Evolutionary conservation across 179 eudicot species (phyloP), one percentile per base, ranked within the genome.

Genomic region (Sideroxylon spinosum): DNA sequence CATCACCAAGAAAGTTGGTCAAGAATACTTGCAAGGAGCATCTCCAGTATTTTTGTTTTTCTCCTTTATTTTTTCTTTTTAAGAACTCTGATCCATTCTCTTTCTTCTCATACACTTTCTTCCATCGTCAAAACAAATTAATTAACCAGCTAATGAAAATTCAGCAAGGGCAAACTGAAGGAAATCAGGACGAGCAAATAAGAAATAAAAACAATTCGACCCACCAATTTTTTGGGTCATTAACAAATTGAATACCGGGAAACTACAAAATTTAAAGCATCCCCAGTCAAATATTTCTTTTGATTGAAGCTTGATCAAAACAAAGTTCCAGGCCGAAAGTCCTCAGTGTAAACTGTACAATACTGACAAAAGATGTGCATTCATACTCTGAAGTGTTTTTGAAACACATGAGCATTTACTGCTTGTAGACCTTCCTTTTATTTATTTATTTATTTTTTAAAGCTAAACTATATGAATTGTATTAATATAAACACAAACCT

Each of bases 271-370:
- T 71, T 17, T 68, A 68, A 37, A 12, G 44, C 48, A 77, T 68
- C 55, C 11, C 22, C 53, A 76, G 32, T 67, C 23, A 65, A 66
- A 25, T 50, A 14, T 11, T 75, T 67, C 28, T 53, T n/a, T 19
- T 25, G 19, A 76, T 29, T 76, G 57, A 68, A 77, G 22, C n/a
- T 50, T 67, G 12, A 25, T 52, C 17, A 53, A 32, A 55, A 66
- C 57, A 62, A 9, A 17, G 26, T 64, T 56, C 66, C 53, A 63
- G n/a, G 26, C 16, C 13, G 52, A 56, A 68, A 49, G 6, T 25
- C 28, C 14, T 20, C 25, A 0, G 22, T 17, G n/a, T 19, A 16
- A 73, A 73, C 9, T 16, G 23, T 26, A 73, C 9, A 25, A 55
- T 56, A 25, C 17, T 20, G 8, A 67, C 37, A n/a, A 26, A 55